A percentile compares a stretch with the other conserved stretches of the same genome.
Conservation (phyloP, 306 rosid species). For the Rosa lucieae region DNA sequence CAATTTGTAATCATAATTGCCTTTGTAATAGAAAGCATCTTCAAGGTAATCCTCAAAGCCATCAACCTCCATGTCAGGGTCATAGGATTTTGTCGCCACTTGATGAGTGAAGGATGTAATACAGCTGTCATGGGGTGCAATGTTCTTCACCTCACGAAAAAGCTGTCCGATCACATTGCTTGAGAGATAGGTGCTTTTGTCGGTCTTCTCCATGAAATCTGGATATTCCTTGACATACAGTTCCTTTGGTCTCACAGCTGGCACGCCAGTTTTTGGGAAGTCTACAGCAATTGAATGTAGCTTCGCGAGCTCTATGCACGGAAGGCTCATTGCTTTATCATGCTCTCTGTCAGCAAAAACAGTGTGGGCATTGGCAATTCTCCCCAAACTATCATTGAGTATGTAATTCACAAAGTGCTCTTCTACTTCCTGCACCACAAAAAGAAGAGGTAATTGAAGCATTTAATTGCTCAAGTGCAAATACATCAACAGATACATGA, state of each 20-base stretch:
- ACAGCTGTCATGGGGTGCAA: constrained; percentile 28
- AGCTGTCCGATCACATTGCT: constrained; percentile 67
- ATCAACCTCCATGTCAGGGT: constrained; percentile 65
- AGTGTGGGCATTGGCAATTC: constrained; percentile 73
- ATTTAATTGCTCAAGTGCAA: neutral
- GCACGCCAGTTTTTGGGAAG: constrained; percentile 78
- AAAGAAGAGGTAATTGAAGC: neutral
- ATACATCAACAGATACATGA: neutral
- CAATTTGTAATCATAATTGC: constrained; percentile 62
- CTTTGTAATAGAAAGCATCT: constrained; percentile 62
- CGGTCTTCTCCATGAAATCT: constrained; percentile 79
- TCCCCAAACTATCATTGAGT: constrained; percentile 71
- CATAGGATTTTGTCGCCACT: constrained; percentile 54
- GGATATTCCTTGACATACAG: constrained; percentile 59
- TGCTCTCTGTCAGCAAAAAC: constrained; percentile 65
- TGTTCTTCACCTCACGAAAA: constrained; percentile 54
- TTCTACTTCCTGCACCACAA: constrained; percentile 62
- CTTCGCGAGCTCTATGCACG: constrained; percentile 66
- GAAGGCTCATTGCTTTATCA: constrained; percentile 51
- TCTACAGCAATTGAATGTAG: constrained; percentile 72
- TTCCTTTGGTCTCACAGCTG: constrained; percentile 54
- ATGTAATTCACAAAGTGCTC: constrained; percentile 62
- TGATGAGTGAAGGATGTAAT: constrained; percentile 41
- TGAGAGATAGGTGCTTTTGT: constrained; percentile 57
- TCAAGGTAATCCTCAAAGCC: constrained; percentile 64